Evolutionary conservation across 2,329 filamentous ascomycete genomes (phyloP), one percentile per base, ranked within the genome.

Genomic region (Xylariaceae sp.): DNA sequence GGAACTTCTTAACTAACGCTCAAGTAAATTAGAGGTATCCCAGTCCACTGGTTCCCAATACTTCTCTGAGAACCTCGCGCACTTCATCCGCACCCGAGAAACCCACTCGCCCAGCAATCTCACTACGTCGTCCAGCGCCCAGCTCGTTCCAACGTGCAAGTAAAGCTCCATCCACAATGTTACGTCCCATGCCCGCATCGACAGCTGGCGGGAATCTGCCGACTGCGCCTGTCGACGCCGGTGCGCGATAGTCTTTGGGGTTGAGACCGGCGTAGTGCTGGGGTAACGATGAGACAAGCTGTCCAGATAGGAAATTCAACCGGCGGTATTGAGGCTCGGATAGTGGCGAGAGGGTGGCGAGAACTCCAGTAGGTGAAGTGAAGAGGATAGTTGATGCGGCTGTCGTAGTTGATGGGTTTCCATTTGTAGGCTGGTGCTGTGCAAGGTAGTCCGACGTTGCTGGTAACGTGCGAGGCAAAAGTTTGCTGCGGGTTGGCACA

Each of bases 291-390:
- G 85, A 89, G 9, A 86, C 78, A 1, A 99, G 78, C 66, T 95
- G 91, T 4, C 86, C 88, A 43, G 92, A 83, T 4, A 99, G 77
- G 1, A 89, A 90, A 4, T 86, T 86, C 3, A 99, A 80, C 0
- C 92, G 87, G 1, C 94, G 87, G 71, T 97, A 97, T 11, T 86
- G 79, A 6, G 86, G 77, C 69, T 97, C 93, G 0, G 85, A 76
- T 1, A 97, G 76, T 0, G 93, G 84, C 0, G 88, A 88, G 10
- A 99, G 78, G 9, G 92, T 76, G 0, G 88, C 84, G 12, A 97
- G 72, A 17, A 87, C 82, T 45, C 94, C 94, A 0, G 89, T 89
- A 7, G 84, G 77, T 0, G 87, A 86, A n/a, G 87, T 82, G 42
- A 91, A 73, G 51, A 96, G 82, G 51, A 93, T 75, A 41, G 73